These are phyloP conservation scores for Calonectria henricotiae DNA, from an alignment of 2,329 filamentous ascomycete genomes.

Conservation along the genomic window DNA sequence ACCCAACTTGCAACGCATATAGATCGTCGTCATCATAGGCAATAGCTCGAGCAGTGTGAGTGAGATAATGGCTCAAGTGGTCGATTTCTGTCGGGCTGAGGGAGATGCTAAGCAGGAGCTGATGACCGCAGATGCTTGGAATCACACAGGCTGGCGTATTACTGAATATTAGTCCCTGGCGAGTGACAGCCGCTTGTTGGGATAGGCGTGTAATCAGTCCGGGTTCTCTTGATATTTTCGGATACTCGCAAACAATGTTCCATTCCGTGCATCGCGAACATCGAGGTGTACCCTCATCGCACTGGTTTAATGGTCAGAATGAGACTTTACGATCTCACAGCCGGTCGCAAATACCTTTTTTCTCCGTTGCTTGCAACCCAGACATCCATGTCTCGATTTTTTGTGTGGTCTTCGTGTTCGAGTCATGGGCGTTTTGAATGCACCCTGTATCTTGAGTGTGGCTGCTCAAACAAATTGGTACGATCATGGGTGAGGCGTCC, in stretches of 20 bases:
- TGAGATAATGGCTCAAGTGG: conserved; percentile 61
- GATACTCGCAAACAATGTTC: conserved; percentile 41
- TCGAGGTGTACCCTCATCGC: conserved; percentile 41
- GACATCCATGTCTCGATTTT: conserved; percentile 49
- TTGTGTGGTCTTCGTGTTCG: conserved; percentile 45
- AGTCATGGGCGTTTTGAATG: not conserved
- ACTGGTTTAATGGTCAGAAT: conserved; percentile 30
- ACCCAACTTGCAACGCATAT: conserved; percentile 61
- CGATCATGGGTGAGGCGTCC: not conserved
- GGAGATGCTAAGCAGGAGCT: not conserved
- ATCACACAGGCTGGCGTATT: conserved; percentile 24
- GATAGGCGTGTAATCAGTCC: not conserved
- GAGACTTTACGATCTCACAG: accelerated
- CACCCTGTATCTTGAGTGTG: not conserved
- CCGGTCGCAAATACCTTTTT: conserved; percentile 39
- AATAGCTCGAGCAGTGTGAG: conserved; percentile 59
- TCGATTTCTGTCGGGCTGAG: conserved; percentile 56
- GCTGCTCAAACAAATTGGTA: not conserved
- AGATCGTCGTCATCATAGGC: conserved; percentile 59
- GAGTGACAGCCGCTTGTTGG: not conserved
- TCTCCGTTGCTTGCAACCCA: conserved; percentile 46
- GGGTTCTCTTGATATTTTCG: conserved; percentile 5
- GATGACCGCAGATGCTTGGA: not conserved
- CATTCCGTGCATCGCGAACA: conserved; percentile 43
- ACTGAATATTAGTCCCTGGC: not conserved